Base-by-base conservation (phyloP, 345 rosid species). In the Hirschfeldia incana region DNA sequence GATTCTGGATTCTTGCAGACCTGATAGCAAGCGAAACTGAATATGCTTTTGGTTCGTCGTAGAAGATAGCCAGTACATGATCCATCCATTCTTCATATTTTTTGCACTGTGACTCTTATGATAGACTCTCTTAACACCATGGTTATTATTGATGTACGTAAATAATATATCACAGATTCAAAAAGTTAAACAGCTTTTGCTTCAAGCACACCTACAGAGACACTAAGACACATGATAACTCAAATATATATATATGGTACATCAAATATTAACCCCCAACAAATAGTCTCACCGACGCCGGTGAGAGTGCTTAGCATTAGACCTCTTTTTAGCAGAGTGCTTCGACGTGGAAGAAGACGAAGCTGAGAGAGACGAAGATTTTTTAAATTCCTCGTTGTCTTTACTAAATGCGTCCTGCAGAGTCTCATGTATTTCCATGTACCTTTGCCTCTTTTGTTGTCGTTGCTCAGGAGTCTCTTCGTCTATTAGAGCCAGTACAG, bases 381-480 rank as follows among this genome's bases (percentile, higher is more conserved):
- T 68, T 68, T 4, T 13, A 28, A 1, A 0, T 1, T 68, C 60
- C 27, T 68, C 72, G 3, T 28, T 28, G 72, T 68, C 72, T 21
- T 46, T 5, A 15, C 4, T 46, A n/a, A 68, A 68, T 13, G 72
- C 72, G 37, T 3, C 8, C 4, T 13, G 59, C 26, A 68, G 1
- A 7, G 7, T 8, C 59, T 68, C 60, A 1, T 27, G 58, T 46
- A 68, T 68, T n/a, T 68, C 72, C 59, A 46, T 68, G 59, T 0
- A 68, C 37, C 72, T 68, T n/a, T 68, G 26, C 37, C 37, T 68
- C 72, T 68, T 68, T 29, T 46, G 72, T 28, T 13, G 26, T 46
- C 59, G 59, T 46, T 68, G 9, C 58, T 46, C 72, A 28, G 72
- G 72, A 68, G 72, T 68, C 4, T 13, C 72, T 6, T 68, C 72